Percentiles rank a stretch among this genome's conserved stretches.
Evolutionary conservation across 2,329 filamentous ascomycete species (phyloP).

Genomic region (Didymella pomorum): DNA sequence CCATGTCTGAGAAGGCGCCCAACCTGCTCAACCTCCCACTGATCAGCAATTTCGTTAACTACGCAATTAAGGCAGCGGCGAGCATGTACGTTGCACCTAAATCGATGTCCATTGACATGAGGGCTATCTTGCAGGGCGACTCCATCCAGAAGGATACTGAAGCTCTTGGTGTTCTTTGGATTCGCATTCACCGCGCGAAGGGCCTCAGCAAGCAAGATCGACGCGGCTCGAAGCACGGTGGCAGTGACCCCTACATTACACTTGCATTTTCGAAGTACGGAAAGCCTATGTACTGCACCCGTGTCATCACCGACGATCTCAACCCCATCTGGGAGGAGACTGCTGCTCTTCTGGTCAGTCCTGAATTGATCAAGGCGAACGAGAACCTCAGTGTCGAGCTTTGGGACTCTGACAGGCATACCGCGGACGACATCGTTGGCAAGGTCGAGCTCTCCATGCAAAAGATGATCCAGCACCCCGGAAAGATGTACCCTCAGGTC

Average conservation of each 20-base stretch:
- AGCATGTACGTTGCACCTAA: slow-evolving; percentile 94
- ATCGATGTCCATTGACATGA: slow-evolving; percentile 88
- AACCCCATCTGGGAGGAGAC: slow-evolving; percentile 94
- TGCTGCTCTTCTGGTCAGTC: slow-evolving; percentile 82
- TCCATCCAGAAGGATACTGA: slow-evolving; percentile 88
- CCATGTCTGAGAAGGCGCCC: slow-evolving; percentile 88
- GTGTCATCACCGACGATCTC: slow-evolving; percentile 92
- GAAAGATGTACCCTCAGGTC: slow-evolving; percentile 88
- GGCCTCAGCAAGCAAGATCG: slow-evolving; percentile 91
- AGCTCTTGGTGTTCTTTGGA: slow-evolving; percentile 88
- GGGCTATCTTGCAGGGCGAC: slow-evolving; percentile 89
- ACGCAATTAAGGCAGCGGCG: slow-evolving; percentile 85
- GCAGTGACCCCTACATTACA: slow-evolving; percentile 95
- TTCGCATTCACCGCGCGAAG: slow-evolving; percentile 86
- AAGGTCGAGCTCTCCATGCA: slow-evolving; percentile 94
- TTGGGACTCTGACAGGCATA: slow-evolving; percentile 94
- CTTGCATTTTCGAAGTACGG: slow-evolving; percentile 94
- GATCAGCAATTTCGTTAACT: slow-evolving; percentile 97
- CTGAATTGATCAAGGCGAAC: slow-evolving; percentile 89
- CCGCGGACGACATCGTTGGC: slow-evolving; percentile 92
- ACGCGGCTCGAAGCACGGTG: slow-evolving; percentile 82
- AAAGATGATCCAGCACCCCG: slow-evolving; percentile 92
- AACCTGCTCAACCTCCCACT: slow-evolving; percentile 91
- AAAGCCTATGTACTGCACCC: slow-evolving; percentile 97
- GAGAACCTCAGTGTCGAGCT: slow-evolving; percentile 93